A percentile compares a stretch with the other conserved stretches of the same genome.
These are phyloP conservation scores for Erigeron canadensis DNA, from an alignment of 129 eudicot species.

Conservation along the genomic window DNA sequence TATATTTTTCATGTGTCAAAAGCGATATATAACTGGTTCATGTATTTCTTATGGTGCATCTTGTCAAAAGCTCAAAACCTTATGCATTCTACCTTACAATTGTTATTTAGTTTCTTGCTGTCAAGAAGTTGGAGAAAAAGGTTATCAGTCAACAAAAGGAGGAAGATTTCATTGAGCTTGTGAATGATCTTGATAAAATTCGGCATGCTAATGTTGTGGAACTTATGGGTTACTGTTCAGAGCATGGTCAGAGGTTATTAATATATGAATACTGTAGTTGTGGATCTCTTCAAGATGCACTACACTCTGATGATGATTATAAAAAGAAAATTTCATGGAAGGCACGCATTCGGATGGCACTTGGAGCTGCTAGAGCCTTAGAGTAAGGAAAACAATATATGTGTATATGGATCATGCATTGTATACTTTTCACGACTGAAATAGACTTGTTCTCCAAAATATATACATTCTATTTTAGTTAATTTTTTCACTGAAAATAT, in stretches of 20 bases:
- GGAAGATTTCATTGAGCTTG: constrained; percentile 78
- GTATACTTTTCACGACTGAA: background rate
- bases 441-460: background rate
- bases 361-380: constrained; percentile 98
- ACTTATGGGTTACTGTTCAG: constrained; percentile 90
- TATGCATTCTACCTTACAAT: constrained; percentile 19
- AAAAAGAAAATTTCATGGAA: constrained; percentile 81
- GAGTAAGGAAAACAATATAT: constrained; percentile 51
- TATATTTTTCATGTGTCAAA: too few species aligned
- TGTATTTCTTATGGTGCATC: background rate
- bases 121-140: constrained; percentile 83
- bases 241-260: constrained; percentile 82
- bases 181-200: constrained; percentile 67
- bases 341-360: constrained; percentile 86
- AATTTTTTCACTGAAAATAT: background rate
- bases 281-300: constrained; percentile 80
- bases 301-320: constrained; percentile 81
- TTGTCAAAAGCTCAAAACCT: constrained; percentile 11
- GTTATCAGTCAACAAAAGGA: constrained; percentile 76
- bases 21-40: background rate
- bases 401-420: background rate
- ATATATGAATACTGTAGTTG: constrained; percentile 75
- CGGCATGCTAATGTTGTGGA: constrained; percentile 94
- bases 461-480: background rate
- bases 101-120: constrained; percentile 69